These are phyloP conservation scores for Phenoliferia sp. DNA, from an alignment of 1,284 basidiomycete species.

Conservation along the genomic window DNA sequence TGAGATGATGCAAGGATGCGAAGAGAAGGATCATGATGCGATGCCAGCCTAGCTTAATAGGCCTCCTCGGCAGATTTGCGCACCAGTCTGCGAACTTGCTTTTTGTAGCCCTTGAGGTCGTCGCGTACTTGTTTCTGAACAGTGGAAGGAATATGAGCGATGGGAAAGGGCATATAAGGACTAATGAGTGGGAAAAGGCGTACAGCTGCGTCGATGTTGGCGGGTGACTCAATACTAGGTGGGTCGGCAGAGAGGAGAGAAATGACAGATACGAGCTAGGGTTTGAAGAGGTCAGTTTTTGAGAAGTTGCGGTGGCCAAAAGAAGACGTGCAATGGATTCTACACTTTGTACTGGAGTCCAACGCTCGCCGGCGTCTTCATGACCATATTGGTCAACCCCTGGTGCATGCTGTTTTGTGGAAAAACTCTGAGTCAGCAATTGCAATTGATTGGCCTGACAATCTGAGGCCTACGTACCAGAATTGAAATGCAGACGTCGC, in stretches of 20 bases:
- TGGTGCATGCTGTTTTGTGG: conserved; percentile 65
- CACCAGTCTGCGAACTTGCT: conserved; percentile 83
- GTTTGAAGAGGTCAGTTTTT: not conserved
- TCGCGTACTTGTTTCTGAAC: conserved; percentile 68
- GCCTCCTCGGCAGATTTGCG: conserved; percentile 80
- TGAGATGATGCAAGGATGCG: too few species aligned
- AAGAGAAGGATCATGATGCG: not conserved
- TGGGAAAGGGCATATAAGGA: not conserved
- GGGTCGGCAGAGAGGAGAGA: conserved; percentile 87
- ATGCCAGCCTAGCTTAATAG: conserved; percentile 37
- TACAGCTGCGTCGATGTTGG: conserved; percentile 88
- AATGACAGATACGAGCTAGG: conserved; percentile 89
- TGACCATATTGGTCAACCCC: conserved; percentile 98
- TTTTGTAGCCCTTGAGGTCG: conserved; percentile 77
- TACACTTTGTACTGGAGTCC: conserved; percentile 94
- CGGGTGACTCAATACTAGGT: conserved; percentile 91
- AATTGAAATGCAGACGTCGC: conserved; percentile 92
- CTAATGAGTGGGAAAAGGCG: conserved; percentile 16
- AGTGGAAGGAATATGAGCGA: not conserved
- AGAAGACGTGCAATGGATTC: conserved; percentile 81
- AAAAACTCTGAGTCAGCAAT: conserved; percentile 44
- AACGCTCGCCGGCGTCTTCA: conserved; percentile 94
- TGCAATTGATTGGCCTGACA: not conserved
- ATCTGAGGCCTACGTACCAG: conserved; percentile 51
- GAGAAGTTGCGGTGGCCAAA: not conserved